Evolutionary conservation across 371 early-diverging fungal species (phyloP), one percentile per base, ranked within the genome.

Genomic region (Mucor irregularis): DNA sequence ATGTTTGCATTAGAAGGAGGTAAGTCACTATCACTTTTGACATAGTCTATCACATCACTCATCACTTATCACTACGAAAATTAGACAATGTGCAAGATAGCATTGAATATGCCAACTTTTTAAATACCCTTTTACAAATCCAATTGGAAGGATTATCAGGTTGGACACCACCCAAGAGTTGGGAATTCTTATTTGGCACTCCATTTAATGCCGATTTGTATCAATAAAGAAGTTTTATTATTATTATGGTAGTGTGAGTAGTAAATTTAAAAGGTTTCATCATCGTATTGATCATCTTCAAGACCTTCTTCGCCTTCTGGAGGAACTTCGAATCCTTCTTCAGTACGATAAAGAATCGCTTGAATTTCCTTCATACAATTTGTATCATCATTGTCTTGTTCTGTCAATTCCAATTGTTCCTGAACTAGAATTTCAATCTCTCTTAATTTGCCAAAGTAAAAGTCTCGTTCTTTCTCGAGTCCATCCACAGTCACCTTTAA

Each of bases 401-500:
- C 64, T 0, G 77, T 69, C 33, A 71, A 69, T 0, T 74, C 72
- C 19, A 89, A 45, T 14, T 81, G 78, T 49, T 87, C 81, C 71
- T 96, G 96, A 7, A 94, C 85, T 45, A 89, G 69, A 37, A 95
- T 83, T 64, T 97, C 98, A 61, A 97, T 91, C 56, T 93, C 94
- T 24, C 96, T 75, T 62, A 97, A 78, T 69, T 95, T 95, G 33
- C 77, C 68, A 64, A 93, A 97, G 64, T 97, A 97, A 68, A 95
- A 97, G 57, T 97, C 96, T 30, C 97, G 82, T 71, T 97, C 96
- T 74, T 90, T 92, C 67, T 94, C 94, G 22, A 93, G 81, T 31
- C 90, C 92, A 40, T 90, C 90, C 19, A 95, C 83, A 17, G 87
- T 80, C 28, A 82, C 73, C 70, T 91, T 89, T 33, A 91, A 73